These are phyloP conservation scores for Kodamaea nitidulidarum DNA, from an alignment of 805 yeast species.

Conservation along the genomic window DNA sequence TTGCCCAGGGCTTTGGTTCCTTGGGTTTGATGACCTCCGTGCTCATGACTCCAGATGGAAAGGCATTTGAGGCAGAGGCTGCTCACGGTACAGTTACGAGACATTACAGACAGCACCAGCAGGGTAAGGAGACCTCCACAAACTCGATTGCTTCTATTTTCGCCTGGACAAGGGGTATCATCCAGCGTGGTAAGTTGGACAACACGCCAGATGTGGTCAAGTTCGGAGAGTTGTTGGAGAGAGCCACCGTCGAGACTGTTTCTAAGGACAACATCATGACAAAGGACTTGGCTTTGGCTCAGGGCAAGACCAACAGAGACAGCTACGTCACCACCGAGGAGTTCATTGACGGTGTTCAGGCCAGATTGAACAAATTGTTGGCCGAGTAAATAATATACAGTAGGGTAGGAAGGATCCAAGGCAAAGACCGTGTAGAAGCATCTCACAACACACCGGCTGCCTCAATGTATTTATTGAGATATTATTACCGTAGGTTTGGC, in stretches of 20 bases:
- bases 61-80: constrained; percentile 81
- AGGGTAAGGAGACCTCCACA: constrained; percentile 79
- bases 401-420: neutral
- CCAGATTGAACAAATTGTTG: constrained; percentile 43
- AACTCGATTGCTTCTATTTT: constrained; percentile 82
- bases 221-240: constrained; percentile 63
- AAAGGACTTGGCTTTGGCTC: constrained; percentile 73
- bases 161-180: constrained; percentile 83
- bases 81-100: constrained; percentile 88
- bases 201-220: constrained; percentile 64
- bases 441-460: too few species aligned
- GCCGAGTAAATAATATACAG: constrained; percentile 6
- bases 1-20: constrained; percentile 85
- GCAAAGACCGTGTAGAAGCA: neutral
- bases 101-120: constrained; percentile 78
- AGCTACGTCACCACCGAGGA: constrained; percentile 71
- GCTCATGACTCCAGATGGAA: constrained; percentile 79
- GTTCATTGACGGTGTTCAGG: constrained; percentile 73
- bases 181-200: constrained; percentile 77
- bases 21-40: constrained; percentile 83
- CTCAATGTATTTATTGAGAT: too few species aligned
- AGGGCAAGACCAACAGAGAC: constrained; percentile 56
- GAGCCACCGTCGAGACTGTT: constrained; percentile 68
- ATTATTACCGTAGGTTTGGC: too few species aligned
- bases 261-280: constrained; percentile 75